Evolutionary conservation across 352 stramenopile species (phyloP).

Genomic region (Globisporangium cederbergense): DNA sequence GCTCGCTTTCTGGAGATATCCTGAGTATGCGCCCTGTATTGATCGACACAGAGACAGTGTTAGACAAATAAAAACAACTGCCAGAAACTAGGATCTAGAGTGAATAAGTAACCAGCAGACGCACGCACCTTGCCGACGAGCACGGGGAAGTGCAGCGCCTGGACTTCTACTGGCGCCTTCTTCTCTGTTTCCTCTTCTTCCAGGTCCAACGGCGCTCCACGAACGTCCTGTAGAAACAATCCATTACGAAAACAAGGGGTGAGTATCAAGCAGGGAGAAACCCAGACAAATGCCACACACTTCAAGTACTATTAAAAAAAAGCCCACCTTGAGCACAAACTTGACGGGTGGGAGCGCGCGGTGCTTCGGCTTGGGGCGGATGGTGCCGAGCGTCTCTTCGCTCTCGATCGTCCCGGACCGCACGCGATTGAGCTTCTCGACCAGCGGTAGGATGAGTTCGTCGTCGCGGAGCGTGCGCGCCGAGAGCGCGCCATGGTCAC

Average conservation of each 20-base stretch:
- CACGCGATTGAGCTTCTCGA: slow-evolving; percentile 61
- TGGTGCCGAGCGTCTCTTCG: slow-evolving; percentile 44
- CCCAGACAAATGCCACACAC: not conserved
- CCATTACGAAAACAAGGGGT: not conserved
- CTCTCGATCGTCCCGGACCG: slow-evolving; percentile 38
- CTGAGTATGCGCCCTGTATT: slow-evolving; percentile 61
- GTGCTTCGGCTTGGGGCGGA: slow-evolving; percentile 58
- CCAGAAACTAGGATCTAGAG: not conserved
- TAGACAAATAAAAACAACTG: not conserved
- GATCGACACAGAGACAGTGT: not conserved
- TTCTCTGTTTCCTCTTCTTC: slow-evolving; percentile 48
- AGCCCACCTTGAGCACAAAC: slow-evolving; percentile 74
- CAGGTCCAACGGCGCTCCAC: slow-evolving; percentile 64
- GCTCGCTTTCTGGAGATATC: slow-evolving; percentile 81
- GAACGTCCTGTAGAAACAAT: slow-evolving; percentile 44
- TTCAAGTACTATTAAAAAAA: not conserved
- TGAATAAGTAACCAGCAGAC: not conserved
- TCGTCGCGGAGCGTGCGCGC: slow-evolving; percentile 73
- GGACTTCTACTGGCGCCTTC: slow-evolving; percentile 27
- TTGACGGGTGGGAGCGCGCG: slow-evolving; percentile 62
- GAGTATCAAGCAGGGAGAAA: not conserved
- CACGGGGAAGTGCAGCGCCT: slow-evolving; percentile 58
- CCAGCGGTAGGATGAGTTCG: slow-evolving; percentile 69
- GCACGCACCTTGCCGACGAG: slow-evolving; percentile 63
- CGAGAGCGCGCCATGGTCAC: slow-evolving; percentile 42